A percentile compares a stretch with the other conserved stretches of the same genome.
These are phyloP conservation scores for Leucosporidium yakuticum DNA, from an alignment of 768 basidiomycete genomes.

Conservation along the genomic window DNA sequence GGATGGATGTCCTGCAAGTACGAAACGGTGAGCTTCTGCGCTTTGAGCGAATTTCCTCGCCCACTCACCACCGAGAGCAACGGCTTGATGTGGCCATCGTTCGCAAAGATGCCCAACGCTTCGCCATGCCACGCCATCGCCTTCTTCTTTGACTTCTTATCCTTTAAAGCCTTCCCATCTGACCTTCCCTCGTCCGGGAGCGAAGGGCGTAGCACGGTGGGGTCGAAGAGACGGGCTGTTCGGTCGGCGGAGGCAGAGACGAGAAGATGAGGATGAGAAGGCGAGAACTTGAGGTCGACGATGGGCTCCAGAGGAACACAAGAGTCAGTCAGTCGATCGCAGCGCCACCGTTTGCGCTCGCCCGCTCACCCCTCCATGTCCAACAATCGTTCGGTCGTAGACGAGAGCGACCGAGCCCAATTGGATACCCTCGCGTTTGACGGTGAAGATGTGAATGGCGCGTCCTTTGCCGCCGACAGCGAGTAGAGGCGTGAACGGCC, in stretches of 20 bases:
- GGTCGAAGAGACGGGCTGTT: not conserved
- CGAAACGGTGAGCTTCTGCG: not conserved
- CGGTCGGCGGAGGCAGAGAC: not conserved
- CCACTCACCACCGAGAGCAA: not conserved
- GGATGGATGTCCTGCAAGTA: not conserved
- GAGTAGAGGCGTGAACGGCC: not conserved
- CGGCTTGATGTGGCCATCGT: not conserved
- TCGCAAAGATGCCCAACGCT: not conserved
- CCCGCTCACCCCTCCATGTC: not conserved
- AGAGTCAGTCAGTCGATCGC: accelerated
- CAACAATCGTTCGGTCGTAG: not conserved
- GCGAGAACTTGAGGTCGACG: not conserved
- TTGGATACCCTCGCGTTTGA: not conserved
- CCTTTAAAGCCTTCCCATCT: not conserved
- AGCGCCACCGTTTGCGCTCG: not conserved
- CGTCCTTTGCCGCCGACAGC: not conserved
- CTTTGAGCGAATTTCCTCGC: not conserved
- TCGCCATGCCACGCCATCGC: not conserved
- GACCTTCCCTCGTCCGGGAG: not conserved
- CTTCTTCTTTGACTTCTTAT: not conserved
- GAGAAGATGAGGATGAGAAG: not conserved
- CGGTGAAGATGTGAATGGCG: not conserved
- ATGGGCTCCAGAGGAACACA: not conserved
- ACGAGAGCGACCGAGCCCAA: not conserved
- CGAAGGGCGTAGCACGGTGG: not conserved